phyloP scores from a whole-genome alignment of 1,139 yeast species.

The Geotrichum bryndzae region DNA sequence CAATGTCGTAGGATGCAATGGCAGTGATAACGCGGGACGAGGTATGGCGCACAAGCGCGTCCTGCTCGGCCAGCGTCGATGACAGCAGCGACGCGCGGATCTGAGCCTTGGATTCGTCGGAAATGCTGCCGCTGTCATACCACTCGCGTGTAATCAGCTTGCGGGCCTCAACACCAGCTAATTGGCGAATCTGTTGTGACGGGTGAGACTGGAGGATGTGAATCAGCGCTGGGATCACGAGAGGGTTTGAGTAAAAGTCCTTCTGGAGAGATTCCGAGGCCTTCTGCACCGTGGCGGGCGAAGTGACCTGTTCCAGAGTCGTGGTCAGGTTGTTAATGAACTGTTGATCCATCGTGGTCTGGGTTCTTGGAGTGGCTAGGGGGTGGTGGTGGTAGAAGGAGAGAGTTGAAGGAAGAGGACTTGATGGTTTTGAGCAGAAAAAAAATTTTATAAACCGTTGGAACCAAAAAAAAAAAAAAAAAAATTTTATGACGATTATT shows the following conservation, averaged over 20 bases:
- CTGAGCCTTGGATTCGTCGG: slow-evolving; percentile 45
- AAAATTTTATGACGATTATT: neutral
- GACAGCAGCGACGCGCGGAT: slow-evolving; percentile 65
- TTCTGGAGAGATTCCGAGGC: slow-evolving; percentile 72
- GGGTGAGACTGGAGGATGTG: slow-evolving; percentile 68
- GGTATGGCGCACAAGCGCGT: slow-evolving; percentile 76
- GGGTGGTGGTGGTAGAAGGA: neutral
- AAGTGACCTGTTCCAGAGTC: slow-evolving; percentile 67
- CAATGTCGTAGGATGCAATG: slow-evolving; percentile 72
- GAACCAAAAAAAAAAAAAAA: neutral
- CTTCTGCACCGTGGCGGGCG: slow-evolving; percentile 76
- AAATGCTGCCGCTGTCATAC: slow-evolving; percentile 39
- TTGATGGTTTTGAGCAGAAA: neutral
- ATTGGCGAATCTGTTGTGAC: slow-evolving; percentile 59
- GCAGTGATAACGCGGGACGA: slow-evolving; percentile 85
- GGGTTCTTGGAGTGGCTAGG: slow-evolving; percentile 43
- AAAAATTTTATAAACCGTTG: neutral
- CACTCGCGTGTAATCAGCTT: slow-evolving; percentile 72
- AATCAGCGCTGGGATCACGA: slow-evolving; percentile 73
- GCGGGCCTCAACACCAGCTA: slow-evolving; percentile 94
- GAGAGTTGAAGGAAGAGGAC: neutral
- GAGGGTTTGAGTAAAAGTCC: slow-evolving; percentile 66
- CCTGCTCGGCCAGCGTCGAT: slow-evolving; percentile 59
- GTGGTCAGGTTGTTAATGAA: slow-evolving; percentile 66
- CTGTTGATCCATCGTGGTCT: slow-evolving; percentile 56